Percentiles rank a stretch among this genome's conserved stretches.
Evolutionary conservation across 495 filamentous ascomycete species (phyloP).

Genomic region (Penicillium atrosanguineum): DNA sequence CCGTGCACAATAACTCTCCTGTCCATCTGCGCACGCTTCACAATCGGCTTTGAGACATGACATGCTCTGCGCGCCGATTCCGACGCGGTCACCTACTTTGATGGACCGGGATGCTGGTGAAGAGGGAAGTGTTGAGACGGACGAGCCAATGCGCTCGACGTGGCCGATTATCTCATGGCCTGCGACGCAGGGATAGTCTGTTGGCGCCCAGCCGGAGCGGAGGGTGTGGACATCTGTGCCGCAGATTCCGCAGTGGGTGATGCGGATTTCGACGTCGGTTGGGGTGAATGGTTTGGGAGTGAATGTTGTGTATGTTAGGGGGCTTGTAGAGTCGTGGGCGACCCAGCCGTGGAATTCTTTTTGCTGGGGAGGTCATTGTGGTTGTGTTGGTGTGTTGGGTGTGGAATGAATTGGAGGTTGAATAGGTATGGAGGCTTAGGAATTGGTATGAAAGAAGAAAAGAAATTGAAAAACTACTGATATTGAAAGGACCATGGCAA

Average conservation of each 20-base stretch:
- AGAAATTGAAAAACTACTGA: not conserved
- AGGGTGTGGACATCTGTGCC: conserved; percentile 76
- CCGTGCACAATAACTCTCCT: conserved; percentile 67
- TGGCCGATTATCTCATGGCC: conserved; percentile 86
- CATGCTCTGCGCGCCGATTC: conserved; percentile 75
- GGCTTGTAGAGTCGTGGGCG: conserved; percentile 63
- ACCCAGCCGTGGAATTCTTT: conserved; percentile 80
- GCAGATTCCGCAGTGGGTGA: conserved; percentile 85
- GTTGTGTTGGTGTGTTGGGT: not conserved
- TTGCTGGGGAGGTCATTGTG: conserved; percentile 20
- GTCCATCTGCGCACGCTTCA: conserved; percentile 59
- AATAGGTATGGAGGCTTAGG: not conserved
- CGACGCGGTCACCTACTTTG: conserved; percentile 78
- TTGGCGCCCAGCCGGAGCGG: conserved; percentile 67
- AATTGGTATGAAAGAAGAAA: not conserved
- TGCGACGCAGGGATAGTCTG: conserved; percentile 69
- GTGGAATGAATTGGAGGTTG: not conserved
- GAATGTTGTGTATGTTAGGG: conserved; percentile 69
- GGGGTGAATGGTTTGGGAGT: conserved; percentile 76
- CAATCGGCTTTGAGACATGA: conserved; percentile 69
- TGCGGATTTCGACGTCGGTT: conserved; percentile 59
- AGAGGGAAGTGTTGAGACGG: conserved; percentile 22
- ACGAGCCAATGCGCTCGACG: conserved; percentile 63
- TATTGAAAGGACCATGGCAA: not conserved
- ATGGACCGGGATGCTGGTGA: conserved; percentile 56